Evolutionary conservation across 176 grass and related monocot species (phyloP).

Genomic region (Carex cristatella): DNA sequence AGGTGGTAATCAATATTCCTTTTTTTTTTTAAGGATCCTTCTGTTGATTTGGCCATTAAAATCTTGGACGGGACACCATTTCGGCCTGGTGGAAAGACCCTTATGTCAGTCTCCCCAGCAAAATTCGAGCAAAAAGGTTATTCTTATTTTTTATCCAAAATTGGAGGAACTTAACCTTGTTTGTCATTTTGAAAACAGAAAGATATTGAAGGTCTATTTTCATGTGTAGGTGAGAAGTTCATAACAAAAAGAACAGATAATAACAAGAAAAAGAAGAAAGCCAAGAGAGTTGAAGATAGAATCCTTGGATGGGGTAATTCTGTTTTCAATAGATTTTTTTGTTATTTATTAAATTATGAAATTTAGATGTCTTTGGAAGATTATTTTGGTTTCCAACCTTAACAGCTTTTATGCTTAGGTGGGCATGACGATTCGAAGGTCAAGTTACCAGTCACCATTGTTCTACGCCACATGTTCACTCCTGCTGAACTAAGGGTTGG

Average conservation of each 20-base stretch:
- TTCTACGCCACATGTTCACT: slow-evolving; percentile 81
- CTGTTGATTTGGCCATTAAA: slow-evolving; percentile 76
- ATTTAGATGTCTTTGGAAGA: background rate
- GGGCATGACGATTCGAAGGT: slow-evolving; percentile 91
- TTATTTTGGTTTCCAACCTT: slow-evolving; percentile 5
- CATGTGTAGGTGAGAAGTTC: slow-evolving; percentile 63
- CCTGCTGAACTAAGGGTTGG: slow-evolving; percentile 86
- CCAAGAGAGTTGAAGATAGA: slow-evolving; percentile 78
- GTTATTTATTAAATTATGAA: slow-evolving; percentile 13
- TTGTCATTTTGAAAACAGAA: slow-evolving; percentile 5
- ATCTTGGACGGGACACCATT: slow-evolving; percentile 79
- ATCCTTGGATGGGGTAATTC: slow-evolving; percentile 94
- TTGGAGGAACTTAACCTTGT: background rate
- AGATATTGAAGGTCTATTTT: slow-evolving; percentile 15
- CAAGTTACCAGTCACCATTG: slow-evolving; percentile 55
- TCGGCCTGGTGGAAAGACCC: slow-evolving; percentile 65
- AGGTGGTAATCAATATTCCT: slow-evolving; percentile 8
- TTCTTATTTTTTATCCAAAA: slow-evolving; percentile 24
- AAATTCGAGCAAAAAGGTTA: slow-evolving; percentile 93
- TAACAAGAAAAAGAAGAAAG: slow-evolving; percentile 89
- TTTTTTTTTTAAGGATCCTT: slow-evolving; percentile 57
- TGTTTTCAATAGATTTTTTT: background rate
- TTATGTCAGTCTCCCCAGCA: slow-evolving; percentile 72
- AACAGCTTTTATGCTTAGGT: slow-evolving; percentile 48
- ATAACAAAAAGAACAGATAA: slow-evolving; percentile 66